Evolutionary conservation across 2,329 filamentous ascomycete species (phyloP).

Genomic region (Elsinoe necatrix): DNA sequence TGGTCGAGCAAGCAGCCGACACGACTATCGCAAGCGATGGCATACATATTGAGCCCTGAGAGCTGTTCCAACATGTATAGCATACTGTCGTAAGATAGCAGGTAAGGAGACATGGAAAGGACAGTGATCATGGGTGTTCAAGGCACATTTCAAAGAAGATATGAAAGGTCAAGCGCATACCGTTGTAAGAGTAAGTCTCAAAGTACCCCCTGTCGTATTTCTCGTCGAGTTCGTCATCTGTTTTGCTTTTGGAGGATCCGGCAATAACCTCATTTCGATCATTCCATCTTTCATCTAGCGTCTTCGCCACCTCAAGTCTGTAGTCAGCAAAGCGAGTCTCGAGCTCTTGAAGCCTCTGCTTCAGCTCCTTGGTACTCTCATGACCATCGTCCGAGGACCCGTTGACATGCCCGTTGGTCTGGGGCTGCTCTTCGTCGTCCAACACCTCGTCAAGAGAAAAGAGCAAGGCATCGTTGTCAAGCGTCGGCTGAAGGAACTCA

Average conservation of each 20-base stretch:
- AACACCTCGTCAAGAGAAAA: conserved; percentile 68
- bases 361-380: conserved; percentile 18
- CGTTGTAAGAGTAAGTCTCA: conserved; percentile 23
- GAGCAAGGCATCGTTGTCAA: conserved; percentile 83
- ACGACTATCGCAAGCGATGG: too few species aligned
- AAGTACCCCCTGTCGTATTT: conserved; percentile 23
- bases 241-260: conserved; percentile 1
- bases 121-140: too few species aligned
- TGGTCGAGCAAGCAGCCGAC: background rate
- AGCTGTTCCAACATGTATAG: background rate
- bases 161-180: background rate
- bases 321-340: conserved; percentile 22
- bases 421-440: background rate
- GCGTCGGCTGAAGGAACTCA: conserved; percentile 68
- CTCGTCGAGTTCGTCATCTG: conserved; percentile 19
- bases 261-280: conserved; percentile 14
- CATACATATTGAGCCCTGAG: too few species aligned
- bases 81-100: too few species aligned
- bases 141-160: too few species aligned
- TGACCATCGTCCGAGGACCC: conserved; percentile 12
- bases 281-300: conserved; percentile 23
- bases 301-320: conserved; percentile 21
- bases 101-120: too few species aligned
- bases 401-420: conserved; percentile 1
- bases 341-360: conserved; percentile 20